These are phyloP conservation scores for Umbelopsis sp. DNA, from an alignment of 371 early-diverging fungal genomes.

Conservation along the genomic window DNA sequence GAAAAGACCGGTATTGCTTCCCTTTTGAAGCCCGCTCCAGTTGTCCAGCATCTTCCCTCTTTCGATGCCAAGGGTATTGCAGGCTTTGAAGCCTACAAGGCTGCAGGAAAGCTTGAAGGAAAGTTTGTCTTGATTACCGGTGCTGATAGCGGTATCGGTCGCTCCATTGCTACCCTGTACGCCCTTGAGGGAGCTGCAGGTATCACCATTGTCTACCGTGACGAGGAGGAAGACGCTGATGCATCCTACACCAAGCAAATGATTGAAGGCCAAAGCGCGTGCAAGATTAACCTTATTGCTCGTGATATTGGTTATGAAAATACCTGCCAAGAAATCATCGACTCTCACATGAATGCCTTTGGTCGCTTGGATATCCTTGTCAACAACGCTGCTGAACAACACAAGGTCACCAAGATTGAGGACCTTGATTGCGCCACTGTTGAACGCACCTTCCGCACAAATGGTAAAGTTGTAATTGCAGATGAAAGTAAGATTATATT, in stretches of 20 bases:
- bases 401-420: conserved; percentile 43
- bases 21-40: conserved; percentile 51
- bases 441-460: conserved; percentile 56
- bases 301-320: conserved; percentile 51
- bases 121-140: conserved; percentile 53
- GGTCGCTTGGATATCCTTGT: conserved; percentile 63
- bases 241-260: conserved; percentile 50
- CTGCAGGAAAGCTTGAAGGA: conserved; percentile 47
- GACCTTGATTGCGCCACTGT: conserved; percentile 40
- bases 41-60: conserved; percentile 47
- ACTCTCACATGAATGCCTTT: conserved; percentile 45
- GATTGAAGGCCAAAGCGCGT: conserved; percentile 48
- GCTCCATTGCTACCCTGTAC: conserved; percentile 49
- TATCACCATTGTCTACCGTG: conserved; percentile 55
- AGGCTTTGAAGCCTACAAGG: conserved; percentile 43
- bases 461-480: conserved; percentile 32
- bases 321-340: conserved; percentile 49
- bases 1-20: conserved; percentile 50
- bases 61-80: conserved; percentile 46
- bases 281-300: conserved; percentile 48
- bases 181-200: conserved; percentile 53
- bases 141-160: conserved; percentile 55
- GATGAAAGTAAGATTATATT: background rate
- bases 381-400: conserved; percentile 69
- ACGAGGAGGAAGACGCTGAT: conserved; percentile 52